These are phyloP conservation scores for Alternaria consortialis DNA, from an alignment of 2,329 filamentous ascomycete genomes.

Conservation along the genomic window DNA sequence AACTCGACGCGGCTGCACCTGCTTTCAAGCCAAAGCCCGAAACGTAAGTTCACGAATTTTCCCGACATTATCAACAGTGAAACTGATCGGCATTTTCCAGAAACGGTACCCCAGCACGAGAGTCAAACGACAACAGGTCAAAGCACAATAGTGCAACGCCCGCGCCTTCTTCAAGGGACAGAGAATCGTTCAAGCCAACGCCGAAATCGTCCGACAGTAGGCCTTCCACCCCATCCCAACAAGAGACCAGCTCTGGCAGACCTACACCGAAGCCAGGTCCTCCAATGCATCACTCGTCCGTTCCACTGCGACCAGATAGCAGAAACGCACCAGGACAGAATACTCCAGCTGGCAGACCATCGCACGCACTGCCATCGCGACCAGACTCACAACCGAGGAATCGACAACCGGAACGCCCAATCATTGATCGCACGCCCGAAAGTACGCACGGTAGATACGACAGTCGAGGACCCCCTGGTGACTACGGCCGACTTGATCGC, in stretches of 20 bases:
- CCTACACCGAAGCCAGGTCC: conserved; percentile 21
- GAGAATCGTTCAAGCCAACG: conserved; percentile 21
- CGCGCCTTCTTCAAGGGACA: conserved; percentile 30
- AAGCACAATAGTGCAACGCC: conserved; percentile 23
- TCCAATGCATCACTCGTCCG: conserved; percentile 27
- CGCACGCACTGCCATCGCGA: conserved; percentile 63
- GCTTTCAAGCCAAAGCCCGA: conserved; percentile 68
- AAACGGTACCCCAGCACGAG: conserved; percentile 35
- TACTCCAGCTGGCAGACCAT: conserved; percentile 35
- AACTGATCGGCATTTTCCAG: conserved; percentile 32
- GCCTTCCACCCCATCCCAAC: conserved; percentile 24
- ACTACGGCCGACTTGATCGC: conserved; percentile 58
- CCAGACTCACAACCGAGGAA: conserved; percentile 65
- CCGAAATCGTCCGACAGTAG: conserved; percentile 21
- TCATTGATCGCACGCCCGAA: conserved; percentile 41
- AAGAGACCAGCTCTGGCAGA: conserved; percentile 21
- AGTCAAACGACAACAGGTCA: conserved; percentile 25
- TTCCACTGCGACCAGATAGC: conserved; percentile 45
- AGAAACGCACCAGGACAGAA: conserved; percentile 40
- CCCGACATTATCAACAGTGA: conserved; percentile 3
- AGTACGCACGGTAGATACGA: conserved; percentile 44
- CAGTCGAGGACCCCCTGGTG: conserved; percentile 44
- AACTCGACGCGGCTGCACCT: conserved; percentile 64
- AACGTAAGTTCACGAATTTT: conserved; percentile 34
- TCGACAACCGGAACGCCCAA: conserved; percentile 42